These are phyloP conservation scores for Nemania serpens DNA, from an alignment of 2,329 filamentous ascomycete species.

Conservation along the genomic window DNA sequence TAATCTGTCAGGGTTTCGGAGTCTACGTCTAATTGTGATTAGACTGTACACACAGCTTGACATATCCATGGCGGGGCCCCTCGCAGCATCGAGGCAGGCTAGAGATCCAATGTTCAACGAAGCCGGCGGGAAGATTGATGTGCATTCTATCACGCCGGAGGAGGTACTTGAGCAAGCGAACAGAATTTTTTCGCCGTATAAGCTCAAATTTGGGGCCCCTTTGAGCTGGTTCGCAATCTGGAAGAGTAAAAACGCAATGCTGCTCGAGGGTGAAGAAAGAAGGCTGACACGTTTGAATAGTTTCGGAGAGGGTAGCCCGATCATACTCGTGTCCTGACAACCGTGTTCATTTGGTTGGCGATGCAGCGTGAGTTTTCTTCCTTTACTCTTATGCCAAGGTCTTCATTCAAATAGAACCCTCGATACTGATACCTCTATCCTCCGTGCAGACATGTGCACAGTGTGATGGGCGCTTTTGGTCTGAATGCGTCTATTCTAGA, in stretches of 20 bases:
- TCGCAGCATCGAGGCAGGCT: constrained; percentile 32
- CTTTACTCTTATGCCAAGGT: background rate
- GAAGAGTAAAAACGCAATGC: constrained; percentile 32
- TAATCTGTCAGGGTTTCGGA: background rate
- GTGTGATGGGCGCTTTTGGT: constrained; percentile 44
- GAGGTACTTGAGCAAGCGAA: constrained; percentile 44
- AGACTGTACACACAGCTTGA: constrained; percentile 42
- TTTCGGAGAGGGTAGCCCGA: constrained; percentile 42
- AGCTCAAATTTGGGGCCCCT: constrained; percentile 38
- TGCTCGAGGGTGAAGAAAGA: background rate
- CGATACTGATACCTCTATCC: background rate
- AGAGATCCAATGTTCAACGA: constrained; percentile 36
- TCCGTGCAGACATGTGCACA: constrained; percentile 40
- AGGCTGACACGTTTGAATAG: constrained; percentile 21
- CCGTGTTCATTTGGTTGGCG: constrained; percentile 41
- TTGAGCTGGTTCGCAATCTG: constrained; percentile 45
- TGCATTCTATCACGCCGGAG: constrained; percentile 43
- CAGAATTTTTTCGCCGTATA: constrained; percentile 42
- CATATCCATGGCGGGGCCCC: constrained; percentile 32
- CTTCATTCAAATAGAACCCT: background rate
- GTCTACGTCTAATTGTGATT: background rate
- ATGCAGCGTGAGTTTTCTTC: constrained; percentile 38
- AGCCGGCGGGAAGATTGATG: constrained; percentile 38
- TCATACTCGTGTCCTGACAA: constrained; percentile 39
- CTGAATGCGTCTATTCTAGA: constrained; percentile 45